phyloP scores from a whole-genome alignment of 2,329 filamentous ascomycete species.

The Fusarium fracticaudum region DNA sequence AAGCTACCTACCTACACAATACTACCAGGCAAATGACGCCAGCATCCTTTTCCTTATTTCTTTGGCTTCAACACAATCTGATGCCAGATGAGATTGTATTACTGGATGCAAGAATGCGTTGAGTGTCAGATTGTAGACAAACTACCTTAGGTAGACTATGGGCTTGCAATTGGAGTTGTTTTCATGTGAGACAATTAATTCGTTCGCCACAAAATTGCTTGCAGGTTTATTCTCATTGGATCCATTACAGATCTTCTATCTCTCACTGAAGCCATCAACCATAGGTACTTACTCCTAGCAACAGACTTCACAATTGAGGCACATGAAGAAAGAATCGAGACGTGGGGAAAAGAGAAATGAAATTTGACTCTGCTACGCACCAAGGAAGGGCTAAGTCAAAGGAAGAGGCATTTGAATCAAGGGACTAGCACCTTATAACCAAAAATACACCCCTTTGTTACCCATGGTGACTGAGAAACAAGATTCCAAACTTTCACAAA shows the following conservation, averaged over 20 bases:
- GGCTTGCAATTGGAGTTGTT: not conserved
- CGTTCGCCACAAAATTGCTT: not conserved
- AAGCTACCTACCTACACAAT: not conserved
- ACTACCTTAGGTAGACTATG: not conserved
- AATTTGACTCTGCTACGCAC: not conserved
- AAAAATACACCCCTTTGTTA: conserved; percentile 23
- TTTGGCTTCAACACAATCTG: not conserved
- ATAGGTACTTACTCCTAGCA: not conserved
- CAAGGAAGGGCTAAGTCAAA: not conserved
- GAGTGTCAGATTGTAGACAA: not conserved
- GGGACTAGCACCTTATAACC: not conserved
- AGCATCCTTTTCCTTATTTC: not conserved
- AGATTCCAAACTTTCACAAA: not conserved
- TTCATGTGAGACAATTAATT: conserved; percentile 1
- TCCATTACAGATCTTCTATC: not conserved
- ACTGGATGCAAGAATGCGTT: not conserved
- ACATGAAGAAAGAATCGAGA: not conserved
- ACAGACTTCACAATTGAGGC: not conserved
- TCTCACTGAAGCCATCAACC: not conserved
- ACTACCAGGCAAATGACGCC: conserved; percentile 7
- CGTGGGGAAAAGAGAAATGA: not conserved
- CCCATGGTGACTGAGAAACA: conserved; percentile 17
- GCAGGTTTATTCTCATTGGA: not conserved
- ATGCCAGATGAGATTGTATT: not conserved
- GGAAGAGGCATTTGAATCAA: conserved; percentile 22